phyloP scores from a whole-genome alignment of 192 early-diverging fungal genomes.

The Backusella psychrophila region DNA sequence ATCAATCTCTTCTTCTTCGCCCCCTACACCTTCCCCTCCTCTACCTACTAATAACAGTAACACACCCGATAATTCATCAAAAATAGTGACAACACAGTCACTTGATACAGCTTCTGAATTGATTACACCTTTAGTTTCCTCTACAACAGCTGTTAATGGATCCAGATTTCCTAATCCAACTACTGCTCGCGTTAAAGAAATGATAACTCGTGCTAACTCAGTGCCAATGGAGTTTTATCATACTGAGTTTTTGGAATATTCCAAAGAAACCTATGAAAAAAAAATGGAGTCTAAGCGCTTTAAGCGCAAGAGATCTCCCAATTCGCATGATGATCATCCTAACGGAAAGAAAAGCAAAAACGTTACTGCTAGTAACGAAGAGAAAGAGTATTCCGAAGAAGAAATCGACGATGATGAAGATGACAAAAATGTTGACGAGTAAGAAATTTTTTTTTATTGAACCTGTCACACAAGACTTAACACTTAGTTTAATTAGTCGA shows the following conservation, averaged over 20 bases:
- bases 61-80: conserved; percentile 1
- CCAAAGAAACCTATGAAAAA: conserved; percentile 22
- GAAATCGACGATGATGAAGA: conserved; percentile 12
- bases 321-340: conserved; percentile 6
- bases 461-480: conserved; percentile 8
- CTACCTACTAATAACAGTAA: not conserved
- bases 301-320: conserved; percentile 28
- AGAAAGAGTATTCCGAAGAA: conserved; percentile 19
- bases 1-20: conserved; percentile 7
- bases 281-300: conserved; percentile 34
- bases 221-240: conserved; percentile 25
- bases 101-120: not conserved
- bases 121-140: not conserved
- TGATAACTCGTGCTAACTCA: conserved; percentile 18
- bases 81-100: not conserved
- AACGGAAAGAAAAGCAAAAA: not conserved
- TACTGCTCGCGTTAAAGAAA: conserved; percentile 17
- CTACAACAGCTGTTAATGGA: not conserved
- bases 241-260: conserved; percentile 23
- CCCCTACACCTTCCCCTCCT: conserved; percentile 5
- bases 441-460: conserved; percentile 8
- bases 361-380: not conserved
- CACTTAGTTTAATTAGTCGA: conserved; percentile 15
- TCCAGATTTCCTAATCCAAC: conserved; percentile 9
- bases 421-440: conserved; percentile 10